Evolutionary conservation across 202 grass and related monocot genomes (phyloP), one percentile per base, ranked within the genome.

Genomic region (Zoysia matrella): DNA sequence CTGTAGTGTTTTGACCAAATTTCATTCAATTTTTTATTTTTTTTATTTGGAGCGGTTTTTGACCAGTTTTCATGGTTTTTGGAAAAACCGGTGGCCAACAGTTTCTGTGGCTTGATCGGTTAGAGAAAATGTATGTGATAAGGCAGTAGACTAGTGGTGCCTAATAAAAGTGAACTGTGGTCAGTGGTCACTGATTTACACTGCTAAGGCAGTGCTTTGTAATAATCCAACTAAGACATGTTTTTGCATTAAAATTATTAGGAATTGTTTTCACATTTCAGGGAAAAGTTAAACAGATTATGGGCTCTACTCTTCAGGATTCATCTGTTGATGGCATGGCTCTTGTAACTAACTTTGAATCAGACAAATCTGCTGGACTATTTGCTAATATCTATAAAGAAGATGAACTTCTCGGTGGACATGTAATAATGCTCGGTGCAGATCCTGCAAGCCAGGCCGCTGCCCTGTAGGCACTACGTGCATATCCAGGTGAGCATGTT

Each of bases 221-320:
- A 71, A 11, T 47, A 18, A 57, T 72, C 30, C 39, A 40, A 47
- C 42, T 85, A 41, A 84, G 13, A 7, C 16, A 55, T 5, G 22
- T 30, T 13, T 42, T 73, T 44, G 13, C 14, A 58, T 12, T 60
- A 14, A 11, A 30, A 30, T 30, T 30, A 30, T 30, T 30, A 30
- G 22, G 22, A 68, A 12, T 69, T 69, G 49, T 39, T 65, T 44
- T 82, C 39, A 12, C 54, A 73, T 30, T 78, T 53, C 57, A 98
- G 92, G 92, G 90, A 1, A 98, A 98, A 86, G 95, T 98, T 67
- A 98, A 98, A 65, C 92, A 98, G 84, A 98, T 98, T 75, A 92
- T 98, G 51, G 95, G 95, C 6, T 93, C 95, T 51, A 98, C 92
- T 13, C 92, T 98, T 54, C 78, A 56, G 30, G 95, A 95, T 87